These are phyloP conservation scores for Arachis stenosperma DNA, from an alignment of 306 rosid species.

Conservation along the genomic window DNA sequence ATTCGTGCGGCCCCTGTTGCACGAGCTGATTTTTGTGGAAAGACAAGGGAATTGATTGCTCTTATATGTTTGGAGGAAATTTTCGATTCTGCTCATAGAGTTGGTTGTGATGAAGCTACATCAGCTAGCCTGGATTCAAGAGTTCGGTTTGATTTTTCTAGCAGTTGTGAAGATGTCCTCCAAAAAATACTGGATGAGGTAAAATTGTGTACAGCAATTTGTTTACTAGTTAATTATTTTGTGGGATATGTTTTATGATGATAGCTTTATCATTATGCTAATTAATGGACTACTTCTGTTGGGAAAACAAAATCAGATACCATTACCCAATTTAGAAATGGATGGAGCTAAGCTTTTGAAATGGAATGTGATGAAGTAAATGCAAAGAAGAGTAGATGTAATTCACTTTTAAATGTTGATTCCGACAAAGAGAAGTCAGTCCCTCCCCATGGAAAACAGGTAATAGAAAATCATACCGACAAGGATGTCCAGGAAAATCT, in stretches of 20 bases:
- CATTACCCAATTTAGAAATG: slow-evolving; percentile 43
- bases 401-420: slow-evolving; percentile 36
- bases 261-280: slow-evolving; percentile 19
- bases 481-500: slow-evolving; percentile 36
- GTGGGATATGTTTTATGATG: slow-evolving; percentile 22
- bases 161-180: slow-evolving; percentile 57
- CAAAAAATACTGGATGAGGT: slow-evolving; percentile 57
- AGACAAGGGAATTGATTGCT: slow-evolving; percentile 64
- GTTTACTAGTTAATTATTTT: slow-evolving; percentile 16
- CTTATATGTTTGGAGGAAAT: slow-evolving; percentile 71
- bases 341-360: slow-evolving; percentile 47
- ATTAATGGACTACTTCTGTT: not conserved
- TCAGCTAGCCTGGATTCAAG: slow-evolving; percentile 46
- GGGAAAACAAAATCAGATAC: slow-evolving; percentile 45
- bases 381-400: slow-evolving; percentile 51
- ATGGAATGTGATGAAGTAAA: slow-evolving; percentile 50
- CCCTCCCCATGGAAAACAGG: slow-evolving; percentile 39
- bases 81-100: slow-evolving; percentile 32
- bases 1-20: slow-evolving; percentile 49
- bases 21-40: slow-evolving; percentile 43
- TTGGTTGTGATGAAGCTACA: slow-evolving; percentile 24
- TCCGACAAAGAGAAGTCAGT: slow-evolving; percentile 38
- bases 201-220: slow-evolving; percentile 25
- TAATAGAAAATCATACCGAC: slow-evolving; percentile 38
- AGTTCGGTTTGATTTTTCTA: slow-evolving; percentile 51